Evolutionary conservation across 1,284 basidiomycete genomes (phyloP).

Genomic region (Dichomitus squalens): DNA sequence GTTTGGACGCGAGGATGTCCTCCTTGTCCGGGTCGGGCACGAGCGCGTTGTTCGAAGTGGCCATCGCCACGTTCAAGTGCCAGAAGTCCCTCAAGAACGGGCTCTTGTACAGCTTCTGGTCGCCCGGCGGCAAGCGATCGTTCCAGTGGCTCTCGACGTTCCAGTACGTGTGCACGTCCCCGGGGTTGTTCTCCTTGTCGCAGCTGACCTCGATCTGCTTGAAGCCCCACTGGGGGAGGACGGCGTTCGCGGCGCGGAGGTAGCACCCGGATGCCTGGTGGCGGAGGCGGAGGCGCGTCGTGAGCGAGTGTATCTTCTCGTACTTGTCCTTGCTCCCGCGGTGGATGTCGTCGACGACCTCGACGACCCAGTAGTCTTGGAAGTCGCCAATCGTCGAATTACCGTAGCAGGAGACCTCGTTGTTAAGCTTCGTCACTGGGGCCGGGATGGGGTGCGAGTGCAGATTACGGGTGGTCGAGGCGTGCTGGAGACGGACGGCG

Average conservation of each 20-base stretch:
- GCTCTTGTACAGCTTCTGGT: constrained; percentile 84
- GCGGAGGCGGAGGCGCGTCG: constrained; percentile 85
- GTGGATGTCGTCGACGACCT: constrained; percentile 90
- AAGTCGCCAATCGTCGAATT: constrained; percentile 85
- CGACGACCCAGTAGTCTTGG: constrained; percentile 92
- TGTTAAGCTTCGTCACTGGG: constrained; percentile 87
- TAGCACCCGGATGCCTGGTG: constrained; percentile 87
- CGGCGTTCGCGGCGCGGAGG: constrained; percentile 85
- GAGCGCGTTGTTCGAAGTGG: constrained; percentile 99
- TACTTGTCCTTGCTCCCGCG: constrained; percentile 62
- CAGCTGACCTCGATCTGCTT: constrained; percentile 98
- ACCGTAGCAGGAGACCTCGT: constrained; percentile 94
- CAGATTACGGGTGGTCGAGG: constrained; percentile 85
- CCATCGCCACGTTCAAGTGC: constrained; percentile 99
- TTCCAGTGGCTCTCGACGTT: constrained; percentile 99
- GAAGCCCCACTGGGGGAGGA: constrained; percentile 98
- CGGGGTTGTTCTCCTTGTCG: constrained; percentile 84
- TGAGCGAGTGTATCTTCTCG: constrained; percentile 83
- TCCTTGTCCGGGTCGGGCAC: constrained; percentile 98
- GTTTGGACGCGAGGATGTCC: constrained; percentile 92
- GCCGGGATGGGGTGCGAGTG: constrained; percentile 91
- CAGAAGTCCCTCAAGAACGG: constrained; percentile 97
- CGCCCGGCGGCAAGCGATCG: constrained; percentile 80
- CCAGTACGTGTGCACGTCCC: constrained; percentile 92
- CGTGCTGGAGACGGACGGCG: constrained; percentile 81